These are phyloP conservation scores for Chlorella sp. DNA, from an alignment of 139 green algal species.

Conservation along the genomic window DNA sequence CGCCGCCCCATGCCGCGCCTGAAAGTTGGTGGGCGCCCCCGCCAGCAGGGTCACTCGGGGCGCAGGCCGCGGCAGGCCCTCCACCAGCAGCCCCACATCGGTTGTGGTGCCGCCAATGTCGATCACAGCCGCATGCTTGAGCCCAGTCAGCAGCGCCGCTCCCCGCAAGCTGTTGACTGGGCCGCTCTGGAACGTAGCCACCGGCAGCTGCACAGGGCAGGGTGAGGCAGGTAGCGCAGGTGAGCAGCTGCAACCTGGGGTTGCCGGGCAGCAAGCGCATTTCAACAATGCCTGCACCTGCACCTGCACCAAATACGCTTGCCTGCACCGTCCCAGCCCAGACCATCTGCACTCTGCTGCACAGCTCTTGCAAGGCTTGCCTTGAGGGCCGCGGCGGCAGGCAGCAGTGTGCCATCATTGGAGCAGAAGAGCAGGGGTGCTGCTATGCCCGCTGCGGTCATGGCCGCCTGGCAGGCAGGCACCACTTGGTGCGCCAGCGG, in stretches of 20 bases:
- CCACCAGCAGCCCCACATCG: slow-evolving; percentile 45
- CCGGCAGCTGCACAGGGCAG: slow-evolving; percentile 20
- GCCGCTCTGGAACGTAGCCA: slow-evolving; percentile 51
- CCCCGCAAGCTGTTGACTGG: slow-evolving; percentile 59
- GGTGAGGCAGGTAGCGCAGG: too few relatives aligned
- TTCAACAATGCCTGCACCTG: too few relatives aligned
- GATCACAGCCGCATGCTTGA: slow-evolving; percentile 43
- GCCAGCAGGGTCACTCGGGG: slow-evolving; percentile 7
- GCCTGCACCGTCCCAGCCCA: too few relatives aligned
- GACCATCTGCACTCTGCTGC: too few relatives aligned
- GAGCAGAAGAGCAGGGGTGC: slow-evolving; percentile 40
- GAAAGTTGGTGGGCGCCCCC: slow-evolving; percentile 42
- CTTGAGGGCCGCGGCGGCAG: background rate
- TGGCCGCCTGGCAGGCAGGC: slow-evolving; percentile 20
- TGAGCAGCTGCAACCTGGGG: too few relatives aligned
- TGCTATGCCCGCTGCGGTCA: slow-evolving; percentile 31
- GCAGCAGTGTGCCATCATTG: slow-evolving; percentile 54
- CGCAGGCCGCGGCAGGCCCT: slow-evolving; percentile 42
- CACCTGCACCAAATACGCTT: too few relatives aligned
- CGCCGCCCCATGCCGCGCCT: background rate
- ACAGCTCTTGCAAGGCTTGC: too few relatives aligned
- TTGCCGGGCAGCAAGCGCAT: too few relatives aligned
- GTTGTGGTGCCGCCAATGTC: slow-evolving; percentile 65
- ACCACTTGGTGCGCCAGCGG: slow-evolving; percentile 48
- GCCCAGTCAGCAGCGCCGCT: slow-evolving; percentile 38